Base-by-base conservation (phyloP, 164 flowering plant genomes). In the Dillenia turbinata region DNA sequence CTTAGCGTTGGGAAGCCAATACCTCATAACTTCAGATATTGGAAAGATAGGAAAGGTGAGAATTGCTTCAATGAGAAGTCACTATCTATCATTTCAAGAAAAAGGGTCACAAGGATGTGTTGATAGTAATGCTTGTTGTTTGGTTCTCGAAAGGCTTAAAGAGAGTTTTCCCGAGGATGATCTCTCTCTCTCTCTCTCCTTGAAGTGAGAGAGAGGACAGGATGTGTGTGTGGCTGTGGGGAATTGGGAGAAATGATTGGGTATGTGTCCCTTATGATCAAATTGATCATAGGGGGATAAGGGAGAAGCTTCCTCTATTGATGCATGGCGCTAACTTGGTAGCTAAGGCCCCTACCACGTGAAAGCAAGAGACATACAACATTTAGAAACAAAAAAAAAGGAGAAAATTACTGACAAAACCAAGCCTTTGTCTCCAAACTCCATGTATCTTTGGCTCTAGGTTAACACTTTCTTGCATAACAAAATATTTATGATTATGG, bases 181-280 rank as follows among this genome's bases (percentile, higher is more conserved):
- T 57, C 13, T 47, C 52, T 19, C 48, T 49, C 44, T 26, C 33
- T 26, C 33, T 26, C 33, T 26, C 33, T 26, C 33, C 40, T 4
- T 15, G 62, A 57, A 47, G 58, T 6, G 64, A 45, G 43, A 56
- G 59, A 44, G 14, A 6, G 14, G 56, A 16, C 43, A 17, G 11
- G 15, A 43, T 48, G 57, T 10, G 16, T 64, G 64, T 55, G 69
- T 66, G 74, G 61, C 24, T 56, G 73, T 71, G 67, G 69, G 74
- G 74, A 66, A 54, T 54, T 64, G 73, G 47, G 70, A 54, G 65
- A 49, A 70, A 78, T 78, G 62, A 74, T 78, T 74, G 72, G 75
- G 33, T 55, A 55, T 19, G 67, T 56, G 60, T 52, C 49, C 11
- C n/a, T 44, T 48, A 46, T 12, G 49, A 60, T 50, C 26, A 24